These are phyloP conservation scores for Hymenoscyphus albidus DNA, from an alignment of 2,329 filamentous ascomycete species.

Conservation along the genomic window DNA sequence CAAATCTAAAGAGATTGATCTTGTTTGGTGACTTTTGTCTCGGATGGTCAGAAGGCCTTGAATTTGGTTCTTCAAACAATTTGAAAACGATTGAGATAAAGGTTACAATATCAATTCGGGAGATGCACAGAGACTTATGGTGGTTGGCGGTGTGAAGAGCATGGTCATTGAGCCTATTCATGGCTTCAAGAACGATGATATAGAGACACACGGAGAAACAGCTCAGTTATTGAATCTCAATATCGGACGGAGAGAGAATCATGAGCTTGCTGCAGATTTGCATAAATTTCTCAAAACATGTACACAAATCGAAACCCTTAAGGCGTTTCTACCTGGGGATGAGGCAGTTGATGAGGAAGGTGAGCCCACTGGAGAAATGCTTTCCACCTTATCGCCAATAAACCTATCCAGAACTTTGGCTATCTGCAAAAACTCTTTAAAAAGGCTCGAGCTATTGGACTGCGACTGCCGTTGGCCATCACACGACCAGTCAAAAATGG, in stretches of 20 bases:
- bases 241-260: background rate
- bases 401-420: background rate
- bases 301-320: background rate
- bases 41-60: background rate
- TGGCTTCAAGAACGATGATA: background rate
- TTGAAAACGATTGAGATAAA: background rate
- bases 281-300: background rate
- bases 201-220: background rate
- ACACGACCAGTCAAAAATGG: conserved; percentile 6
- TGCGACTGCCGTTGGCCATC: conserved; percentile 4
- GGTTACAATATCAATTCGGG: background rate
- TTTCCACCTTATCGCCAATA: background rate
- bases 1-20: background rate
- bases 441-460: background rate
- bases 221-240: background rate
- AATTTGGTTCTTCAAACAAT: background rate
- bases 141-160: background rate
- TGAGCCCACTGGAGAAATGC: background rate
- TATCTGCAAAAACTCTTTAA: background rate
- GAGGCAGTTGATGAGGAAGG: background rate
- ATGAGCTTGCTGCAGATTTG: background rate
- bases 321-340: background rate
- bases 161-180: background rate
- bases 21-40: background rate
- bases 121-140: background rate